phyloP scores from a whole-genome alignment of 2,329 filamentous ascomycete species.

The Penicillium sp. region DNA sequence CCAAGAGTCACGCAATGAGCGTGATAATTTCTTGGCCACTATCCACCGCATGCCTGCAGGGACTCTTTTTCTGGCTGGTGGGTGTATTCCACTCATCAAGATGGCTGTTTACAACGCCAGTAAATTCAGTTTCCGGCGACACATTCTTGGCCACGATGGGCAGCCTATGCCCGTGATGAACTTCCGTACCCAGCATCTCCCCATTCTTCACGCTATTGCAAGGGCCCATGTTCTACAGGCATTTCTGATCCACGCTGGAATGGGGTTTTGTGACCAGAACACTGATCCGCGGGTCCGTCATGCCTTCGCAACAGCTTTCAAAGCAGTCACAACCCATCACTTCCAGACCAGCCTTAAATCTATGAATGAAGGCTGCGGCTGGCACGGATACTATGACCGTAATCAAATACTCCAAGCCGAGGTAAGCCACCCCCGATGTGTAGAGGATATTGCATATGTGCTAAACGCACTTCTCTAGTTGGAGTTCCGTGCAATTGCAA shows the following conservation, averaged over 20 bases:
- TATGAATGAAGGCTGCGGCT: slow-evolving; percentile 13
- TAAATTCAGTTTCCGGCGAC: slow-evolving; percentile 18
- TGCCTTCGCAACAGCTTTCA: slow-evolving; percentile 11
- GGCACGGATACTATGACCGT: slow-evolving; percentile 12
- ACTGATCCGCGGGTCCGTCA: background rate
- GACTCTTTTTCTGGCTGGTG: slow-evolving; percentile 11
- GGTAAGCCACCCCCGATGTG: background rate
- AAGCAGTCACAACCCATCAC: slow-evolving; percentile 8
- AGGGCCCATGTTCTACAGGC: slow-evolving; percentile 19
- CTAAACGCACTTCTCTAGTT: background rate
- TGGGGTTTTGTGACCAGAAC: slow-evolving; percentile 1
- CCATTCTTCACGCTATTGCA: slow-evolving; percentile 24
- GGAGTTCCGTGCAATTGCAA: slow-evolving; percentile 2
- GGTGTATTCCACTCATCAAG: slow-evolving; percentile 20
- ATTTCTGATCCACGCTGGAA: background rate
- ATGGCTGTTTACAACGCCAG: slow-evolving; percentile 16
- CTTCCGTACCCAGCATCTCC: slow-evolving; percentile 27
- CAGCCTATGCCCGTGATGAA: slow-evolving; percentile 18
- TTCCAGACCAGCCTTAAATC: slow-evolving; percentile 5
- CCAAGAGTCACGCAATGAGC: slow-evolving; percentile 9
- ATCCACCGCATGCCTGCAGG: slow-evolving; percentile 18
- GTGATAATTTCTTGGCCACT: slow-evolving; percentile 8
- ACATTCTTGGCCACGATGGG: slow-evolving; percentile 11
- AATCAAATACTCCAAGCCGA: slow-evolving; percentile 12
- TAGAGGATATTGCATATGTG: background rate